A percentile compares a stretch with the other conserved stretches of the same genome.
These are phyloP conservation scores for Apiospora rasikravindrae DNA, from an alignment of 2,329 filamentous ascomycete genomes.

Conservation along the genomic window DNA sequence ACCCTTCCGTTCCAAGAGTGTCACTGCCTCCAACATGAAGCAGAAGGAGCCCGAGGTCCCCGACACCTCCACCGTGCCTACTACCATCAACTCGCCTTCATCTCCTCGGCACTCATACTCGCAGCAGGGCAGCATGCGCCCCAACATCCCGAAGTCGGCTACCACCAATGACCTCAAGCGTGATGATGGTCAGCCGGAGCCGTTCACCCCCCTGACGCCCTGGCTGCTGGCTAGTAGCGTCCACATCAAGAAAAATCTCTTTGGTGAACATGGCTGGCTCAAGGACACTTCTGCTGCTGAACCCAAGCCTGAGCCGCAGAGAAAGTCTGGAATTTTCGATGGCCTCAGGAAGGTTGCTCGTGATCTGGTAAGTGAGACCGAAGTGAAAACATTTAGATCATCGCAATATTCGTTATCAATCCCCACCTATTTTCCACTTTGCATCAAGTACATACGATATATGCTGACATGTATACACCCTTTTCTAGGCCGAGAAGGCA, in stretches of 20 bases:
- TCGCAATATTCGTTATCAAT: not conserved
- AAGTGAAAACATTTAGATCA: not conserved
- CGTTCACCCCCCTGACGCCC: slow-evolving; percentile 37
- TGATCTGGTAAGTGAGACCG: slow-evolving; percentile 51
- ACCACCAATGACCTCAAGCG: slow-evolving; percentile 16
- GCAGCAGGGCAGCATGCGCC: not conserved
- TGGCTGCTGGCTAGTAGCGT: slow-evolving; percentile 30
- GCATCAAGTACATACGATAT: not conserved
- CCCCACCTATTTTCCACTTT: not conserved
- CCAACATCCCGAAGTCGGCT: slow-evolving; percentile 23
- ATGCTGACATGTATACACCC: not conserved
- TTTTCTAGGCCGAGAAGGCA: slow-evolving; percentile 34
- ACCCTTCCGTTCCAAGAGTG: slow-evolving; percentile 21
- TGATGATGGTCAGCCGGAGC: slow-evolving; percentile 21
- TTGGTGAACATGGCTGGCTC: slow-evolving; percentile 63
- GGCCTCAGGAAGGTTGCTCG: slow-evolving; percentile 54
- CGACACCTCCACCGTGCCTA: not conserved
- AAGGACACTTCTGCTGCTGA: slow-evolving; percentile 42
- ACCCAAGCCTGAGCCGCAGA: slow-evolving; percentile 29
- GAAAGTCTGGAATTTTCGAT: slow-evolving; percentile 31
- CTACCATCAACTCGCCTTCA: not conserved
- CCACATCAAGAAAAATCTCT: slow-evolving; percentile 50
- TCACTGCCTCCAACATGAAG: slow-evolving; percentile 2
- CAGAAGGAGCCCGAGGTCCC: slow-evolving; percentile 1
- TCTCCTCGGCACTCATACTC: not conserved